phyloP scores from a whole-genome alignment of 768 basidiomycete species.

The Mycena capillaripes region DNA sequence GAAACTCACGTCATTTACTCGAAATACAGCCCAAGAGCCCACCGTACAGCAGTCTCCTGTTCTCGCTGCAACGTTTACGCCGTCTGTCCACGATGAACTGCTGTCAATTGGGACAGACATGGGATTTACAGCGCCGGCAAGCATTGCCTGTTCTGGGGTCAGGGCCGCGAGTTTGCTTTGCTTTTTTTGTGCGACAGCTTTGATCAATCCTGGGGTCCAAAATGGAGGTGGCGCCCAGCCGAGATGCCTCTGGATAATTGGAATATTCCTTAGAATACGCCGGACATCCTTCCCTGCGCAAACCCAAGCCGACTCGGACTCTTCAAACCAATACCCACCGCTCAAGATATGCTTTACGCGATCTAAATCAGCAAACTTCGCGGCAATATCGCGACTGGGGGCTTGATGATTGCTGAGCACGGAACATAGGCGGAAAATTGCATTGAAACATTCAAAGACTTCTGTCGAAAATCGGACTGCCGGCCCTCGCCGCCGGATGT shows the following conservation, averaged over 20 bases:
- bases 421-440: no score
- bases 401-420: slow-evolving; percentile 63
- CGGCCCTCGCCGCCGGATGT: slow-evolving; percentile 53
- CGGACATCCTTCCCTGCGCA: slow-evolving; percentile 37
- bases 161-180: background rate
- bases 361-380: slow-evolving; percentile 46
- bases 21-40: no score
- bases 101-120: background rate
- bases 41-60: slow-evolving; percentile 9
- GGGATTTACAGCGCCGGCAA: no score
- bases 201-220: slow-evolving; percentile 16
- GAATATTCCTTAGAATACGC: slow-evolving; percentile 21
- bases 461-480: slow-evolving; percentile 50
- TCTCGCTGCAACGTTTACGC: background rate
- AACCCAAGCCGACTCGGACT: slow-evolving; percentile 25
- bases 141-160: no score
- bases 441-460: no score
- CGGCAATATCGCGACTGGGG: slow-evolving; percentile 58
- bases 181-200: slow-evolving; percentile 21
- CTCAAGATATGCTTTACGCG: slow-evolving; percentile 47
- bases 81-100: background rate
- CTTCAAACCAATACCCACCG: slow-evolving; percentile 48
- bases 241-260: slow-evolving; percentile 37
- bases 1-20: background rate
- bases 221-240: slow-evolving; percentile 33